phyloP scores from a whole-genome alignment of 345 rosid species.

The Pugionium dolabratum region DNA sequence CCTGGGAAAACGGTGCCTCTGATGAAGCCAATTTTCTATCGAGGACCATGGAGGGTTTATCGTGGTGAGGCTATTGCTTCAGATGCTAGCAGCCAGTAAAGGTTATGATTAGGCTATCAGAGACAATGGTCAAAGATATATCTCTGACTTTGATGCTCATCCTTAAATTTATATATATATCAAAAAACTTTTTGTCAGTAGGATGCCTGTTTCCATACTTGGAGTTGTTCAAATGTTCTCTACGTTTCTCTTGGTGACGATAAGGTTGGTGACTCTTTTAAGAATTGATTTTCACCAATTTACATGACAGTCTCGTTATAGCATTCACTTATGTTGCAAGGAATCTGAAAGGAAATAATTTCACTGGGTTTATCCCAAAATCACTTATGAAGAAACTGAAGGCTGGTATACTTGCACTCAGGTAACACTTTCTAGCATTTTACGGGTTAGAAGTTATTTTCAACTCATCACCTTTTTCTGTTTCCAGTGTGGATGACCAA shows the following conservation, averaged over 20 bases:
- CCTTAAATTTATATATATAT: neutral
- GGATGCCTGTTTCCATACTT: slow-evolving; percentile 2
- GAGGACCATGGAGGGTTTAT: slow-evolving; percentile 81
- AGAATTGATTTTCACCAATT: neutral
- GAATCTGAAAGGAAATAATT: too few relatives aligned
- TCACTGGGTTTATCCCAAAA: slow-evolving; percentile 25
- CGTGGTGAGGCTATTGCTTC: slow-evolving; percentile 60
- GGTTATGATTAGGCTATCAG: slow-evolving; percentile 3
- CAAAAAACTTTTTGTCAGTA: neutral
- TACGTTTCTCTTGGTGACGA: slow-evolving; percentile 13
- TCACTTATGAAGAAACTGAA: too few relatives aligned
- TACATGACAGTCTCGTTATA: slow-evolving; percentile 16
- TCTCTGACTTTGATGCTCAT: neutral
- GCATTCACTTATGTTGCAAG: neutral
- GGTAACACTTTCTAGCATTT: too few relatives aligned
- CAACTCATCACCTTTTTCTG: too few relatives aligned
- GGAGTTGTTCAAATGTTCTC: slow-evolving; percentile 1
- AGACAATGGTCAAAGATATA: slow-evolving; percentile 7
- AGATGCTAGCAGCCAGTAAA: slow-evolving; percentile 47
- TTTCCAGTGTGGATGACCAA: too few relatives aligned
- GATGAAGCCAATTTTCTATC: slow-evolving; percentile 70
- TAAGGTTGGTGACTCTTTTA: slow-evolving; percentile 21
- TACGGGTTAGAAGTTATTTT: too few relatives aligned
- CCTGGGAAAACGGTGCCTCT: slow-evolving; percentile 84
- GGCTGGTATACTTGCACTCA: too few relatives aligned